Base-by-base conservation (phyloP, 2,329 filamentous ascomycete species). In the Fusarium musae region DNA sequence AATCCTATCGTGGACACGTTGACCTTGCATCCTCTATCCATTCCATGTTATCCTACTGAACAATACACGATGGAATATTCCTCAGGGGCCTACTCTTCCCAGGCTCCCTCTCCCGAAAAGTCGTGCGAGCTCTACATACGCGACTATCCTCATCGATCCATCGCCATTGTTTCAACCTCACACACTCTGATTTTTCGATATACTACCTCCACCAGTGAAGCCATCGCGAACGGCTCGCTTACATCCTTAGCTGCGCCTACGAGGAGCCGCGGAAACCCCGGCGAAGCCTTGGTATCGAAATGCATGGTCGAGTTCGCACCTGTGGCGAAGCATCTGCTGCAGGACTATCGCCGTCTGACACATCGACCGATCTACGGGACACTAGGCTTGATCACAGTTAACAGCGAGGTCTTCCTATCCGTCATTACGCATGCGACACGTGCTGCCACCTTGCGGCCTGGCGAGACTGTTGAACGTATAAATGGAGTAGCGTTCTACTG, bases 401-500 rank as follows among this genome's bases (percentile, higher is more conserved):
- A 91, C 71, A 88, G 90, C 67, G 94, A 98, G 84, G 92, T 98
- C 19, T 98, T 98, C 80, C 86, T 98, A 21, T 96, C 95, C 69
- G 93, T 98, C 64, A 93, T 98, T 59, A 97, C 93, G 34, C 90
- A 91, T 50, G 93, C 94, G 42, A 88, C 90, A 26, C 90, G 92
- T 70, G 94, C 95, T 10, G 96, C 95, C 21, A 94, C 90, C 2
- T 88, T 98, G 53, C 88, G 95, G 53, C 95, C 95, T 1, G 94
- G 94, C 52, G 96, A 98, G 85, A 96, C 93, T 8, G 92, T 98
- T 30, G 93, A 96, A 83, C 91, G 92, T 81, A 98, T 98, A 77
- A 88, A 91, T 68, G 91, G 89, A 26, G 96, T 98, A 66, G 93
- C 96, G 74, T 98, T 98, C 81, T 94, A 97, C 84, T 98, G 96